These are phyloP conservation scores for Termitomyces sp. DNA, from an alignment of 768 basidiomycete genomes.

Conservation along the genomic window DNA sequence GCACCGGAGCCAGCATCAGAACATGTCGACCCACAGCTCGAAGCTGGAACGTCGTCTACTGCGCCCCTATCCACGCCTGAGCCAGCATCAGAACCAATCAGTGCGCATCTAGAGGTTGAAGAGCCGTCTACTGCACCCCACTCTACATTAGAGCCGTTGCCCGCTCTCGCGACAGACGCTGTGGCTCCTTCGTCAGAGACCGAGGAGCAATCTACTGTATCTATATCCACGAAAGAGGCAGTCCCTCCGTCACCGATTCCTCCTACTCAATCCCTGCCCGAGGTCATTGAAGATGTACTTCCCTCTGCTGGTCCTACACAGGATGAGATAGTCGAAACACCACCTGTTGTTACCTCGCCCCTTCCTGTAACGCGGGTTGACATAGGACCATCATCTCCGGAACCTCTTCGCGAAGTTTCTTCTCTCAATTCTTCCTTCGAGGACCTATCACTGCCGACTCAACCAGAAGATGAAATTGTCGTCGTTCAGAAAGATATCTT, in stretches of 20 bases:
- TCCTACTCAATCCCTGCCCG: background rate
- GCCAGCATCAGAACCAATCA: background rate
- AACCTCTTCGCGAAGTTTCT: conserved; percentile 1
- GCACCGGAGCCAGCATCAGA: background rate
- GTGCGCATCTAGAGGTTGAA: background rate
- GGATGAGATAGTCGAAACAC: background rate
- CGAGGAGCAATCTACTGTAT: background rate
- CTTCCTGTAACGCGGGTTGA: background rate
- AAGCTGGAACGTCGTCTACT: background rate
- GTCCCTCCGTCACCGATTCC: background rate
- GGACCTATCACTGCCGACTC: background rate
- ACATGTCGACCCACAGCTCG: background rate
- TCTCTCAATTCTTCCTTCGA: conserved; percentile 10
- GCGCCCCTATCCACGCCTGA: background rate
- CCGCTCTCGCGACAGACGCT: background rate
- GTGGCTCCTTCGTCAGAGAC: background rate
- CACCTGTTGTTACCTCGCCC: background rate
- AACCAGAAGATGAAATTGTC: background rate
- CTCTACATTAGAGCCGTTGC: background rate
- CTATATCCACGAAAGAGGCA: background rate
- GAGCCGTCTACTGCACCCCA: background rate
- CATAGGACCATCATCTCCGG: background rate
- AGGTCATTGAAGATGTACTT: background rate
- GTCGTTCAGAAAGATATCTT: background rate
- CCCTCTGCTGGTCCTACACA: background rate